Conservation (phyloP, 352 stramenopile genomes). For the Globisporangium ultimum region DNA sequence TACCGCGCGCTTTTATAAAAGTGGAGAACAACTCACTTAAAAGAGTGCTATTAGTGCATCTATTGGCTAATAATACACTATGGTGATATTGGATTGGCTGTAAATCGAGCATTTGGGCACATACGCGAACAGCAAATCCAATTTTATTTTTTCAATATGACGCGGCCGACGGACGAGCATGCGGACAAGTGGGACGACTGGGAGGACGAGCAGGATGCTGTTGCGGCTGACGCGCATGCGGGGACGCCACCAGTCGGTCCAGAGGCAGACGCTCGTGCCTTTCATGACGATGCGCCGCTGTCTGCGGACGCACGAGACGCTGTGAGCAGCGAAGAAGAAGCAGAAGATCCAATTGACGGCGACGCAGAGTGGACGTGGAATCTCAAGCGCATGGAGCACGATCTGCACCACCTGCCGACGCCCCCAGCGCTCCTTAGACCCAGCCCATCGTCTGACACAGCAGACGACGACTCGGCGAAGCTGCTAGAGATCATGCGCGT, state of each 20-base stretch:
- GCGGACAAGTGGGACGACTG: constrained; percentile 48
- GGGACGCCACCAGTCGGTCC: neutral
- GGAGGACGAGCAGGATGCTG: constrained; percentile 25
- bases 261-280: no score
- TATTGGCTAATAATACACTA: no score
- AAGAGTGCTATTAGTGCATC: no score
- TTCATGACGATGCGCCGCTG: no score
- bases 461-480: neutral
- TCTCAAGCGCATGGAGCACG: constrained; percentile 7
- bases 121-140: no score
- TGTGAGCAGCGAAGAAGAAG: neutral
- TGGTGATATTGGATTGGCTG: no score
- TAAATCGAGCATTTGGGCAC: neutral
- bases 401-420: neutral
- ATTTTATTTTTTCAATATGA: no score
- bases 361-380: constrained; percentile 7
- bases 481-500: constrained; percentile 11
- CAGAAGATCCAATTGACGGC: neutral
- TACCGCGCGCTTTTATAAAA: no score
- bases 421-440: neutral
- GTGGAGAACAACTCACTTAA: no score
- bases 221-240: neutral
- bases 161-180: no score
- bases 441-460: neutral
- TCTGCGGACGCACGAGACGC: neutral